Evolutionary conservation across 108 stramenopile genomes (phyloP).

Genomic region (Skeletonema potamos): DNA sequence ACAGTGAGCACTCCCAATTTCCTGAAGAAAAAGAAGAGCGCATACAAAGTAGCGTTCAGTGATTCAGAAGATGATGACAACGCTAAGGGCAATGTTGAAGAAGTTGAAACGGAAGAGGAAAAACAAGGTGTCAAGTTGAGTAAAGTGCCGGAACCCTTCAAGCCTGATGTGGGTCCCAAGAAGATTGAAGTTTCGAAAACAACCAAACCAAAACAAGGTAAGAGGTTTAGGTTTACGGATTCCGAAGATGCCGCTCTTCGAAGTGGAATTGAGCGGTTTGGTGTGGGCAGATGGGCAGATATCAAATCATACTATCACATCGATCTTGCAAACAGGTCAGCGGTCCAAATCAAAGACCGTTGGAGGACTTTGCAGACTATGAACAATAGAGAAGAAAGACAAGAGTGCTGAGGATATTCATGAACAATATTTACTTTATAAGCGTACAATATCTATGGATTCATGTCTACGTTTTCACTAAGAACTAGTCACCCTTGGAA

Average conservation of each 20-base stretch:
- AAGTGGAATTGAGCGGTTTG: constrained; percentile 52
- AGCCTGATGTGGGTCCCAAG: background rate
- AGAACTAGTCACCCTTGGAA: background rate
- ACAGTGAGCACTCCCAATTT: constrained; percentile 1
- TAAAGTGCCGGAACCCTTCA: constrained; percentile 21
- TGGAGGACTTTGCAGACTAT: constrained; percentile 66
- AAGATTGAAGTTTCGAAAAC: constrained; percentile 3
- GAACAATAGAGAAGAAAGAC: constrained; percentile 28
- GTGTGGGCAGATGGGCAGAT: constrained; percentile 59
- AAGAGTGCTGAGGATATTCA: background rate
- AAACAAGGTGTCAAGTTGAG: constrained; percentile 16
- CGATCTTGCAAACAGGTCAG: constrained; percentile 51
- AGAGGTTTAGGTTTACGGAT: constrained; percentile 55
- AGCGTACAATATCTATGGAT: background rate
- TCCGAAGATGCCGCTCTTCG: constrained; percentile 60
- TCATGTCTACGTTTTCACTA: background rate
- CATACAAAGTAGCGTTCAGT: constrained; percentile 11
- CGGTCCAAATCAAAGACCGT: constrained; percentile 77
- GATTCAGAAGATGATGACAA: constrained; percentile 21
- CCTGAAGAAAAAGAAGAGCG: constrained; percentile 19
- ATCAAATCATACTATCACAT: constrained; percentile 60
- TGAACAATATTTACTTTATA: background rate
- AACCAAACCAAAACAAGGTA: constrained; percentile 9
- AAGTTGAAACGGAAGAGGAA: background rate
- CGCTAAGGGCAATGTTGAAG: background rate